Evolutionary conservation across 2,329 filamentous ascomycete species (phyloP).

Genomic region (Eutypa lata): DNA sequence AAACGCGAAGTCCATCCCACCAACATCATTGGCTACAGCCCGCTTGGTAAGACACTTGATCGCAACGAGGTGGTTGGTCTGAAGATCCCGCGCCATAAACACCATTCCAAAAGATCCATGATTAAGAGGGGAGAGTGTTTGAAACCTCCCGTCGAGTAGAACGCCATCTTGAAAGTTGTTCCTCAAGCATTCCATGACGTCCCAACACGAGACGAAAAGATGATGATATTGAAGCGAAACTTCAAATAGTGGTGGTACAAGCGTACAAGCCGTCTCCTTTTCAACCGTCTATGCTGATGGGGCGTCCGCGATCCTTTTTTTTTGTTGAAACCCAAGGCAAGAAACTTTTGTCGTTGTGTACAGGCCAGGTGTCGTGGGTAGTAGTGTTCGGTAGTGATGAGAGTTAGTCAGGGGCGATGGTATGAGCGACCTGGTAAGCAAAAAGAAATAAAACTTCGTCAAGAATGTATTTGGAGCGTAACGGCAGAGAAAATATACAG

Average conservation of each 20-base stretch:
- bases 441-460: not conserved
- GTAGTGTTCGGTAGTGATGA: slow-evolving; percentile 3
- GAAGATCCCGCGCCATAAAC: slow-evolving; percentile 80
- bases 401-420: not conserved
- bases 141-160: slow-evolving; percentile 83
- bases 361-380: slow-evolving; percentile 10
- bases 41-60: slow-evolving; percentile 96
- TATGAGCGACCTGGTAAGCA: not conserved
- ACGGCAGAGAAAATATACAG: slow-evolving; percentile 28
- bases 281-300: slow-evolving; percentile 26
- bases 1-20: slow-evolving; percentile 63
- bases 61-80: slow-evolving; percentile 77
- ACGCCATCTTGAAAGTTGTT: slow-evolving; percentile 76
- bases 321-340: slow-evolving; percentile 17
- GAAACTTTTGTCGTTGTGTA: slow-evolving; percentile 26
- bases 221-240: slow-evolving; percentile 18
- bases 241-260: slow-evolving; percentile 26
- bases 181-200: slow-evolving; percentile 79
- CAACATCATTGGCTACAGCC: slow-evolving; percentile 56
- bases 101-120: slow-evolving; percentile 99
- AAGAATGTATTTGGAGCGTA: slow-evolving; percentile 1
- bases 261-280: slow-evolving; percentile 19
- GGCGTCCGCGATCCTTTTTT: slow-evolving; percentile 20
- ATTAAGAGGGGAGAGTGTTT: slow-evolving; percentile 90
- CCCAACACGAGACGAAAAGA: slow-evolving; percentile 27